Evolutionary conservation across 345 rosid genomes (phyloP).

Genomic region (Hibiscus mutabilis): DNA sequence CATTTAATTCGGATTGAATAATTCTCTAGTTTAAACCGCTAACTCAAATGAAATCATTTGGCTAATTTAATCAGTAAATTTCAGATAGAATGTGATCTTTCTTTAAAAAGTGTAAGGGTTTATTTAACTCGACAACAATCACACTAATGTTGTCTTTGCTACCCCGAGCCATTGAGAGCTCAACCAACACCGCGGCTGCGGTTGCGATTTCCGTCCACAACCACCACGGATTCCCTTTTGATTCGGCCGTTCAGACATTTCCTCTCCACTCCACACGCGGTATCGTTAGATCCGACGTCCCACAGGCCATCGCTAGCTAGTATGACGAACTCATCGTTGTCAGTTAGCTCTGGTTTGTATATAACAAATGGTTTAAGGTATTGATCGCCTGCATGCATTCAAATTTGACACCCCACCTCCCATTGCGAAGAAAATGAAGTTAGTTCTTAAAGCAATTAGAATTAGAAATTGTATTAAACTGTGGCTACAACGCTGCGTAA

Average conservation of each 20-base stretch:
- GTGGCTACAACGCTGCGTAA: no score
- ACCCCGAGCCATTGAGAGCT: conserved; percentile 49
- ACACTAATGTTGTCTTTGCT: conserved; percentile 56
- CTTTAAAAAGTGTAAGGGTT: background rate
- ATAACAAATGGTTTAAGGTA: conserved; percentile 49
- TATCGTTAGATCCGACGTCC: conserved; percentile 58
- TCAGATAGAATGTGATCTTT: background rate
- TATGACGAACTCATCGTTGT: conserved; percentile 55
- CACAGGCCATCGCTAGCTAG: conserved; percentile 79
- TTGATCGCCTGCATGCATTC: conserved; percentile 43
- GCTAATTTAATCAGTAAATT: background rate
- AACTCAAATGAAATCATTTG: background rate
- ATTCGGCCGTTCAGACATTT: conserved; percentile 38
- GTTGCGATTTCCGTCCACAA: conserved; percentile 15
- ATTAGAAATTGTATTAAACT: no score
- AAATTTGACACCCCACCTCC: no score
- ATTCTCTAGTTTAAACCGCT: background rate
- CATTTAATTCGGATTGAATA: background rate
- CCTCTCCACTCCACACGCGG: conserved; percentile 53
- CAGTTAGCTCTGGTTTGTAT: conserved; percentile 42
- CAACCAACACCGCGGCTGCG: conserved; percentile 39
- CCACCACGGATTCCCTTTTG: conserved; percentile 20
- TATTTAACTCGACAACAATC: conserved; percentile 45
- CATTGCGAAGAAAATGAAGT: no score
- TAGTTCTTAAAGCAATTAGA: no score